Base-by-base conservation (phyloP, 2,329 filamentous ascomycete species). In the Coccinonectria pachysandricola region DNA sequence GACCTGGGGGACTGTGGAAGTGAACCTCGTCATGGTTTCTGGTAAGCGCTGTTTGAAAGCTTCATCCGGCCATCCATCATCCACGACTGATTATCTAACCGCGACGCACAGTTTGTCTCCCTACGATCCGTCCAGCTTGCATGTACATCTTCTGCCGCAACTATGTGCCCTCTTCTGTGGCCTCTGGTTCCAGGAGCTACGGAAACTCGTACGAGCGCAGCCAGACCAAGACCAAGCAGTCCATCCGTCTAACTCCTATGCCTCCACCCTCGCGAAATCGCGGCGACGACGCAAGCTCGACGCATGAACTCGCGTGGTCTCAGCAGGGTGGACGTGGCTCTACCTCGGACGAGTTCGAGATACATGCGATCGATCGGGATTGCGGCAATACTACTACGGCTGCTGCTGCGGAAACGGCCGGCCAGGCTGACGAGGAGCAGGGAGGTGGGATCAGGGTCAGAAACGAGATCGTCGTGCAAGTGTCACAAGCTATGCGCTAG, bases 21-120 rank as follows among this genome's bases (percentile, higher is more conserved):
- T 45, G 2, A 46, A 46, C 4, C 30, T 46, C 1, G 41, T 46
- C 2, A 46, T 39, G 1, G 32, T 46, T 2, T 46, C n/a, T n/a
- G n/a, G n/a, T n/a, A n/a, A n/a, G n/a, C n/a, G n/a, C n/a, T n/a
- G n/a, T n/a, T n/a, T n/a, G n/a, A n/a, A n/a, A n/a, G n/a, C n/a
- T n/a, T n/a, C n/a, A n/a, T n/a, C n/a, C n/a, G n/a, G n/a, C n/a
- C n/a, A n/a, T n/a, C n/a, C n/a, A n/a, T n/a, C n/a, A n/a, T n/a
- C n/a, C n/a, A n/a, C n/a, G n/a, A n/a, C n/a, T n/a, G n/a, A n/a
- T n/a, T n/a, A n/a, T n/a, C n/a, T n/a, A n/a, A n/a, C n/a, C n/a
- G n/a, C n/a, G n/a, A n/a, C 4, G 3, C 11, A 0, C 1, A 44
- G 43, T 43, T 3, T 46, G 43, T 4, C 31, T 46, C 0, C 43